Conservation (phyloP, 306 rosid species). For the Mimosa bimucronata region DNA sequence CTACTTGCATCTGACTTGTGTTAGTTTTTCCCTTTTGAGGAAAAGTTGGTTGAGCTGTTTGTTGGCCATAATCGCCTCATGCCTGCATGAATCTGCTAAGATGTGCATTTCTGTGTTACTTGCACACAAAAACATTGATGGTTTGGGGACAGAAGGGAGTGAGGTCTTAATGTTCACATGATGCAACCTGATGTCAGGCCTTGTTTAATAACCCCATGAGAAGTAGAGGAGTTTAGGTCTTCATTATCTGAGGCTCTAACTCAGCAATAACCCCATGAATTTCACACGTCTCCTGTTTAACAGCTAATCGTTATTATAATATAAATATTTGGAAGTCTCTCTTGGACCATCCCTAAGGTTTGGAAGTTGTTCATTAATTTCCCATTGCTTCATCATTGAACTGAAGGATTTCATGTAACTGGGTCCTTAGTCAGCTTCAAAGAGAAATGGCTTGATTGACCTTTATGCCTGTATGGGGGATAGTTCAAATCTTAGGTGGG, state of each 20-base stretch:
- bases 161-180: neutral
- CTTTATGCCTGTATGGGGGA: neutral
- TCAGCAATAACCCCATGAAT: neutral
- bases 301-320: neutral
- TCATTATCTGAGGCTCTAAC: neutral
- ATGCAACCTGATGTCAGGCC: neutral
- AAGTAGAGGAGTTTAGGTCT: neutral
- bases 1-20: constrained; percentile 1
- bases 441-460: neutral
- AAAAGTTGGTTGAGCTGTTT: neutral
- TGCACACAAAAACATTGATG: neutral
- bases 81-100: neutral
- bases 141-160: neutral
- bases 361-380: neutral
- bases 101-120: neutral
- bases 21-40: constrained; percentile 1
- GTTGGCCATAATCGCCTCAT: neutral
- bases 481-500: neutral
- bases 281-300: neutral
- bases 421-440: neutral
- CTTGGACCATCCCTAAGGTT: neutral
- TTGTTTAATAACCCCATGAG: neutral
- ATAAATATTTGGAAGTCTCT: neutral
- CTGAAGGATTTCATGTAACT: constrained; percentile 9
- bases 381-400: neutral